phyloP scores from a whole-genome alignment of 441 rosid genomes.

The Populus hybrid region DNA sequence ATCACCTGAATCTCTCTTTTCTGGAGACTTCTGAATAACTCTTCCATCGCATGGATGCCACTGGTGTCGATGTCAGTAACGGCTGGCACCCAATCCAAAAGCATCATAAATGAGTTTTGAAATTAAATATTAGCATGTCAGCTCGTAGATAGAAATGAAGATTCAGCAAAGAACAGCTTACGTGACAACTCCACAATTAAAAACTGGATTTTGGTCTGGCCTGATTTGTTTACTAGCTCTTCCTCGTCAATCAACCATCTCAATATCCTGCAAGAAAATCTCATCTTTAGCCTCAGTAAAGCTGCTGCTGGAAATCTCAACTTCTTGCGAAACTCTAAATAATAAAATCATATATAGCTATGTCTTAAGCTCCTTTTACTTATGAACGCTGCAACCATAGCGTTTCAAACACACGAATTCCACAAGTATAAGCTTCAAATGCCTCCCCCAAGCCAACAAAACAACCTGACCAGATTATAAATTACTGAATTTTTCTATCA shows the following conservation, averaged over 20 bases:
- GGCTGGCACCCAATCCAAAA: slow-evolving; percentile 34
- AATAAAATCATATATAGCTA: neutral
- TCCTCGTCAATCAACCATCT: slow-evolving; percentile 84
- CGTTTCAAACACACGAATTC: no score
- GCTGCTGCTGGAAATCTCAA: neutral
- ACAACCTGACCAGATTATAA: no score
- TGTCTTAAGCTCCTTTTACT: neutral
- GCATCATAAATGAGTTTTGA: neutral
- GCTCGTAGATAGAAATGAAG: neutral
- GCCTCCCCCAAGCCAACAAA: no score
- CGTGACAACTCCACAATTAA: slow-evolving; percentile 88
- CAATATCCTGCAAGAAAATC: slow-evolving; percentile 47
- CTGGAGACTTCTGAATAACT: slow-evolving; percentile 51
- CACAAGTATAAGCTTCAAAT: no score
- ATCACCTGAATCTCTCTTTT: slow-evolving; percentile 68
- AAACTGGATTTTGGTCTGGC: slow-evolving; percentile 42
- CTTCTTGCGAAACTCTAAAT: neutral
- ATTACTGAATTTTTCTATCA: no score
- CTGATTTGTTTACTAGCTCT: slow-evolving; percentile 41
- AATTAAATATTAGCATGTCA: no score
- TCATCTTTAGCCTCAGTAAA: slow-evolving; percentile 2
- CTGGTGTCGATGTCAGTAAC: slow-evolving; percentile 91
- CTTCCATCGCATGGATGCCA: slow-evolving; percentile 82
- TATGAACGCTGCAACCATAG: no score
- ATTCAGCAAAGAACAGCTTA: slow-evolving; percentile 8